Conservation (phyloP, 139 green algal genomes). For the Chlorella vulgaris region DNA sequence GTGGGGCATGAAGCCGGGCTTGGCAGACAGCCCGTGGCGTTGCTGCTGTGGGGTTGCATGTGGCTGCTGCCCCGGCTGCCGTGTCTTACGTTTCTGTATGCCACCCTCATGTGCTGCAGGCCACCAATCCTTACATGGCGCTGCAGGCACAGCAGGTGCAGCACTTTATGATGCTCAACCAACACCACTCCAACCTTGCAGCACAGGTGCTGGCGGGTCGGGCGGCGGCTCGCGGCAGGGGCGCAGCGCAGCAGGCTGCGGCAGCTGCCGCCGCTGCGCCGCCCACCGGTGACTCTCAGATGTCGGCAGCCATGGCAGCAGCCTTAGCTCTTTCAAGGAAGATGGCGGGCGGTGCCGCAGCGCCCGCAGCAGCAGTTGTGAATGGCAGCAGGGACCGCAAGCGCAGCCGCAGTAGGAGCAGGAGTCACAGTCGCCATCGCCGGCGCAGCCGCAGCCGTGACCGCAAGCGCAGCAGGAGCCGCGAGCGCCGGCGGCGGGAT, state of each 20-base stretch:
- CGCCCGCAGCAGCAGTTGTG: too few species aligned
- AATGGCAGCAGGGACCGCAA: slow-evolving; percentile 20
- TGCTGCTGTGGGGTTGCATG: too few species aligned
- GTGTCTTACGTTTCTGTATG: neutral
- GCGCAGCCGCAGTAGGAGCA: slow-evolving; percentile 10
- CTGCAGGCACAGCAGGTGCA: slow-evolving; percentile 69
- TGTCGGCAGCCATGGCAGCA: slow-evolving; percentile 56
- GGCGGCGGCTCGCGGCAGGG: slow-evolving; percentile 11
- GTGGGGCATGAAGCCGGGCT: too few species aligned
- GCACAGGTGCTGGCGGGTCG: slow-evolving; percentile 50
- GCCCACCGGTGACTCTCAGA: slow-evolving; percentile 28
- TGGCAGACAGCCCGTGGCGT: neutral
- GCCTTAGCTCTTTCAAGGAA: slow-evolving; percentile 56
- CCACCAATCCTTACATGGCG: slow-evolving; percentile 54
- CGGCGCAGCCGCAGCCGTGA: slow-evolving; percentile 6
- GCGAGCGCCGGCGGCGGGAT: slow-evolving; percentile 4
- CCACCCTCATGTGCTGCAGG: too few species aligned
- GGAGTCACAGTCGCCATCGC: neutral
- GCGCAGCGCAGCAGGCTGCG: neutral
- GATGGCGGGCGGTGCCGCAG: slow-evolving; percentile 20
- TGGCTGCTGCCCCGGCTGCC: neutral
- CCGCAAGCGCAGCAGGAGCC: neutral
- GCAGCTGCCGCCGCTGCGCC: too few species aligned
- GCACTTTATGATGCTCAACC: slow-evolving; percentile 55
- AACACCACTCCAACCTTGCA: slow-evolving; percentile 55